A percentile compares a stretch with the other conserved stretches of the same genome.
Conservation (phyloP, 805 yeast genomes). For the Cyberlindnera galapagoensis region DNA sequence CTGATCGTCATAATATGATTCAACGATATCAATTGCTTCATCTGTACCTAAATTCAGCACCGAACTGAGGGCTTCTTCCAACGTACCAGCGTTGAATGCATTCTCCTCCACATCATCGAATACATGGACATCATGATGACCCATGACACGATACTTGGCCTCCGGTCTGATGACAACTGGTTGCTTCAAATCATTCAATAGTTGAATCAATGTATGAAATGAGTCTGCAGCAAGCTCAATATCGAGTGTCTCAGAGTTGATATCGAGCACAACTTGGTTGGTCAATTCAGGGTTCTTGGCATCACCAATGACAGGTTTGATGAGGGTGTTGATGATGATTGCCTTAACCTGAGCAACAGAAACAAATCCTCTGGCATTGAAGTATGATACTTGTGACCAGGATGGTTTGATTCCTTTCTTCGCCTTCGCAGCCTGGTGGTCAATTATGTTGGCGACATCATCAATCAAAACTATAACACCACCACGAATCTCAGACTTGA, state of each 20-base stretch:
- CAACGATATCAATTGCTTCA: conserved; percentile 19
- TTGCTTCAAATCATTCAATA: conserved; percentile 64
- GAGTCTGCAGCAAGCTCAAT: conserved; percentile 81
- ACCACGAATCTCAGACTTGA: conserved; percentile 43
- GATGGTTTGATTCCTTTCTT: conserved; percentile 19
- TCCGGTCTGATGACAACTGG: conserved; percentile 56
- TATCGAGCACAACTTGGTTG: conserved; percentile 30
- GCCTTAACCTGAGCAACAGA: conserved; percentile 42
- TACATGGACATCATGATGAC: conserved; percentile 28
- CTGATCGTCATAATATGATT: conserved; percentile 17
- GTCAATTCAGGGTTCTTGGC: conserved; percentile 17
- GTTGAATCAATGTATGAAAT: conserved; percentile 59
- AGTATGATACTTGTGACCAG: conserved; percentile 37
- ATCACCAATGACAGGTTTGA: conserved; percentile 26
- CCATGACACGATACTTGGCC: conserved; percentile 44
- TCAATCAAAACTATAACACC: conserved; percentile 56
- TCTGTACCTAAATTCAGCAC: background rate
- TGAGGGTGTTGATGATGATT: conserved; percentile 13
- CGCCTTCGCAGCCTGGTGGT: conserved; percentile 23
- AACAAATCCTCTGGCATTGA: conserved; percentile 44
- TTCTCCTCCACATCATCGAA: conserved; percentile 33
- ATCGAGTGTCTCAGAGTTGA: conserved; percentile 41
- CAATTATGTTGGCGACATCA: conserved; percentile 38
- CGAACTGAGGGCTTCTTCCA: background rate
- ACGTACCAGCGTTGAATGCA: conserved; percentile 19